These are phyloP conservation scores for Tetrahymena thermophila DNA, from an alignment of 73 alveolate genomes.

Conservation along the genomic window DNA sequence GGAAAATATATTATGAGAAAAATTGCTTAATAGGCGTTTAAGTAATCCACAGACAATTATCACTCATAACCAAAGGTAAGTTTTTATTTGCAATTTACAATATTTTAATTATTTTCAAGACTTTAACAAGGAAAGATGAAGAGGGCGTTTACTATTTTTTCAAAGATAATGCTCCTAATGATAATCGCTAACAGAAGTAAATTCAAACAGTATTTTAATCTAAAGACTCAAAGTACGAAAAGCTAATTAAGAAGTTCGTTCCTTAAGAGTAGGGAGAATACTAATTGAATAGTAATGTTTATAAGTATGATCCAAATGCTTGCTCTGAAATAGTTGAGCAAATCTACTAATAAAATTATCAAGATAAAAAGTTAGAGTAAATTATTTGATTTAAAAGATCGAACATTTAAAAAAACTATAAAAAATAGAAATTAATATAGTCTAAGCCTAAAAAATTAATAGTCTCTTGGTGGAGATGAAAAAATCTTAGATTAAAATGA, in stretches of 20 bases:
- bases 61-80: not conserved
- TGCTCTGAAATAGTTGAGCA: not conserved
- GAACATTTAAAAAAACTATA: too few species aligned
- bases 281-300: not conserved
- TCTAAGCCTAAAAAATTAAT: not conserved
- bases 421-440: not conserved
- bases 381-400: too few species aligned
- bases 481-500: not conserved
- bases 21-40: not conserved
- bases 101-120: not conserved
- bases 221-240: not conserved
- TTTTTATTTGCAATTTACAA: not conserved
- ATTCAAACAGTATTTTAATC: not conserved
- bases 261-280: not conserved
- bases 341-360: not conserved
- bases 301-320: not conserved
- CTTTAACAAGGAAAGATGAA: not conserved
- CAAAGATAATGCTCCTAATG: not conserved
- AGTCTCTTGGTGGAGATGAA: not conserved
- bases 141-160: not conserved
- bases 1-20: not conserved
- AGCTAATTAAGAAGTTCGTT: not conserved
- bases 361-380: not conserved
- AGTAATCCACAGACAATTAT: not conserved
- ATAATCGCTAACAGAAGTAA: not conserved